phyloP scores from a whole-genome alignment of 345 rosid genomes.

The Pugionium cornutum region DNA sequence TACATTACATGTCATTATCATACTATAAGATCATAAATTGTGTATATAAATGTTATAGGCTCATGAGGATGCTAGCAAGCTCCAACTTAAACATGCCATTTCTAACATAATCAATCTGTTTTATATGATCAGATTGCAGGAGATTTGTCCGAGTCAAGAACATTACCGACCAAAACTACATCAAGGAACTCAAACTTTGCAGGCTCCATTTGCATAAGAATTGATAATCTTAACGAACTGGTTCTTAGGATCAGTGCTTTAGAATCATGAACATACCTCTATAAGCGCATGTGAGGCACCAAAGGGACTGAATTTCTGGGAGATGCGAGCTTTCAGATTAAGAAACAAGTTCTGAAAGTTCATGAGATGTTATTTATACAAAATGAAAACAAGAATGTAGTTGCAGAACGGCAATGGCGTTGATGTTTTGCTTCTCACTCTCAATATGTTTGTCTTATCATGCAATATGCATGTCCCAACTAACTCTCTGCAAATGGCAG shows the following conservation, averaged over 20 bases:
- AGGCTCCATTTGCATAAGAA: background rate
- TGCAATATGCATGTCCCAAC: constrained; percentile 36
- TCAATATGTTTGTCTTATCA: constrained; percentile 37
- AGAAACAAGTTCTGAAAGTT: constrained; percentile 35
- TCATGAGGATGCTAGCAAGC: constrained; percentile 4
- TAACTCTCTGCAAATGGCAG: constrained; percentile 24
- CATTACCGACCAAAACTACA: constrained; percentile 3
- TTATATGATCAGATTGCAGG: constrained; percentile 21
- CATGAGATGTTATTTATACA: constrained; percentile 27
- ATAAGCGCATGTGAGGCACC: constrained; percentile 26
- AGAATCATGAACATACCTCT: constrained; percentile 34
- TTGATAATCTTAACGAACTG: background rate
- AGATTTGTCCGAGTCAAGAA: background rate
- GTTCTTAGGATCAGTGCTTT: background rate
- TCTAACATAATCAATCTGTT: background rate
- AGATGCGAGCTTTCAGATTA: constrained; percentile 14
- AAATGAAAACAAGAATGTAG: constrained; percentile 29
- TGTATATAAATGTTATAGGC: constrained; percentile 9
- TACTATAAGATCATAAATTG: background rate
- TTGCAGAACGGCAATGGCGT: constrained; percentile 35
- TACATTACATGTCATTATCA: background rate
- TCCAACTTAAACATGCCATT: constrained; percentile 6
- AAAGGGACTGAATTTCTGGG: background rate
- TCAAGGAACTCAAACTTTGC: constrained; percentile 9
- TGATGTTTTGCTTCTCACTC: constrained; percentile 42